These are phyloP conservation scores for Orobanche coerulescens DNA, from an alignment of 257 asterid species.

Conservation along the genomic window DNA sequence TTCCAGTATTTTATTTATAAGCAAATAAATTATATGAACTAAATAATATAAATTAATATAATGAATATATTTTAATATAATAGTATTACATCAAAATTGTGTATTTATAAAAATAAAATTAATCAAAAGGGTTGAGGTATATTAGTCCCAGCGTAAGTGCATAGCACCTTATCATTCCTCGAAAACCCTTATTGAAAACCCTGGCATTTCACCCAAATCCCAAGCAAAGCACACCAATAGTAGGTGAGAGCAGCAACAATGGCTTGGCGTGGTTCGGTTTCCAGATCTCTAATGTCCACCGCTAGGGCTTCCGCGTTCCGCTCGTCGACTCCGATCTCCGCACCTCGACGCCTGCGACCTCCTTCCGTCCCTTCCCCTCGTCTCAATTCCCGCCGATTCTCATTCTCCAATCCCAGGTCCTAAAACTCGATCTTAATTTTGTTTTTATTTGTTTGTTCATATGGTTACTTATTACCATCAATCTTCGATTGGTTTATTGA, in stretches of 20 bases:
- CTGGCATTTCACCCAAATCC: conserved; percentile 15
- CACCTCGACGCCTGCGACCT: conserved; percentile 40
- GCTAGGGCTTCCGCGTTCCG: conserved; percentile 71
- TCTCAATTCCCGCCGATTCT: conserved; percentile 54
- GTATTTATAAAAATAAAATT: too few species aligned
- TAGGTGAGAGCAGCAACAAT: conserved; percentile 25
- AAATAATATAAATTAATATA: too few species aligned
- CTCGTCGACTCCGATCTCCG: conserved; percentile 46
- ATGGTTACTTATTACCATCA: neutral
- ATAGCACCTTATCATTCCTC: conserved; percentile 22
- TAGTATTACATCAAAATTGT: too few species aligned
- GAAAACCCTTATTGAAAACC: conserved; percentile 37
- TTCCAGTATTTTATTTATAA: too few species aligned
- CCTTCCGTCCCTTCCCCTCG: conserved; percentile 53
- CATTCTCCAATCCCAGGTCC: conserved; percentile 75
- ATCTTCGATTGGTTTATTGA: neutral
- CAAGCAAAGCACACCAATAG: neutral
- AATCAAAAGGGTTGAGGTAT: too few species aligned
- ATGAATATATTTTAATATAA: too few species aligned
- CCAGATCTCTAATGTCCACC: conserved; percentile 60
- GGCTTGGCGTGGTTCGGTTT: conserved; percentile 91
- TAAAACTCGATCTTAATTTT: neutral
- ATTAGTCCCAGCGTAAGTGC: neutral
- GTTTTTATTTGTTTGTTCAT: neutral
- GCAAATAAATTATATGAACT: too few species aligned